Conservation (phyloP, 2,329 filamentous ascomycete species). For the Xylariaceae sp. region DNA sequence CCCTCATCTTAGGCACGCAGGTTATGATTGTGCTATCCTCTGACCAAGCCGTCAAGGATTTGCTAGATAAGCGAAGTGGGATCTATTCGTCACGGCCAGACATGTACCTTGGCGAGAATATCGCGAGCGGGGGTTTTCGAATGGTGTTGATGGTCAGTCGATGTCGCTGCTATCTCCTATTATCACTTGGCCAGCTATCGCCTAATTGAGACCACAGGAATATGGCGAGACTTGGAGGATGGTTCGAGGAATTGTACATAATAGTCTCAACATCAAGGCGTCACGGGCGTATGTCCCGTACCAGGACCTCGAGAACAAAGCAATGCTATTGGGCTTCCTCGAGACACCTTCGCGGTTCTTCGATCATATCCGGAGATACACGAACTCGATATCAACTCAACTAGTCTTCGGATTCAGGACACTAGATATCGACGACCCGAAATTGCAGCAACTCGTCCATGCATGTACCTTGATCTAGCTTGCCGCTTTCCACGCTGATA, state of each 20-base stretch:
- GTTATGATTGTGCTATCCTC: constrained; percentile 55
- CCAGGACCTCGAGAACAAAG: constrained; percentile 60
- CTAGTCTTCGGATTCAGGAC: constrained; percentile 55
- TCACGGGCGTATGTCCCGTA: constrained; percentile 58
- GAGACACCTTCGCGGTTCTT: constrained; percentile 49
- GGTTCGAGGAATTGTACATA: constrained; percentile 48
- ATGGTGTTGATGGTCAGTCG: constrained; percentile 29
- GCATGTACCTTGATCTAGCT: constrained; percentile 19
- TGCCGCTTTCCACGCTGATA: constrained; percentile 10
- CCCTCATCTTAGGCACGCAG: constrained; percentile 56
- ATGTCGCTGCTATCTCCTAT: neutral
- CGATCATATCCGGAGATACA: constrained; percentile 53
- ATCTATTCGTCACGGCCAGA: constrained; percentile 57
- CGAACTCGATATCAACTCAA: constrained; percentile 53
- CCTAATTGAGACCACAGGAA: constrained; percentile 16
- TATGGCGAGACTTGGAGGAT: constrained; percentile 41
- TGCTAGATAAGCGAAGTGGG: constrained; percentile 56
- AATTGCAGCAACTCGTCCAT: constrained; percentile 51
- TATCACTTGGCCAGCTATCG: neutral
- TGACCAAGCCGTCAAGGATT: constrained; percentile 54
- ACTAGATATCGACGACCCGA: constrained; percentile 41
- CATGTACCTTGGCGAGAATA: constrained; percentile 53
- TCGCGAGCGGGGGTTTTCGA: constrained; percentile 27
- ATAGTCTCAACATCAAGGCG: constrained; percentile 51
- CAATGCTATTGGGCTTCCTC: constrained; percentile 57